Conservation (phyloP, 495 filamentous ascomycete genomes). For the Bryoglossum gracile region DNA sequence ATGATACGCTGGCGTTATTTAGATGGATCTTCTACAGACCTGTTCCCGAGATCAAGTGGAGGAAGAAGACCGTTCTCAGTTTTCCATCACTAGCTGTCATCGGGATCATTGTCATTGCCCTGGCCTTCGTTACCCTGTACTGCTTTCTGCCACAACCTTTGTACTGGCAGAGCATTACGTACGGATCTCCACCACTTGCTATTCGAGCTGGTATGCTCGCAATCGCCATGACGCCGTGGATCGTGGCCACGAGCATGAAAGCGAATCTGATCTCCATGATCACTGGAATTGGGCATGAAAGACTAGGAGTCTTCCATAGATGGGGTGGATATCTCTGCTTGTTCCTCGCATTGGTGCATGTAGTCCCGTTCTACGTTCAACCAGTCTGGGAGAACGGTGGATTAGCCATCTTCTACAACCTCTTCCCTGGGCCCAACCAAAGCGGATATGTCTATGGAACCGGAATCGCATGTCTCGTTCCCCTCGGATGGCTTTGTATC, state of each 20-base stretch:
- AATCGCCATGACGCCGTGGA: slow-evolving; percentile 91
- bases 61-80: slow-evolving; percentile 54
- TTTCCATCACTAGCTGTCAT: slow-evolving; percentile 72
- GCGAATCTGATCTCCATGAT: slow-evolving; percentile 78
- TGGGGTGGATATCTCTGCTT: slow-evolving; percentile 88
- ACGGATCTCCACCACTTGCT: slow-evolving; percentile 82
- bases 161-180: slow-evolving; percentile 74
- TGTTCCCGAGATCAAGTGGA: slow-evolving; percentile 57
- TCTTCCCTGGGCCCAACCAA: slow-evolving; percentile 53
- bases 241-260: slow-evolving; percentile 83
- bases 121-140: slow-evolving; percentile 71
- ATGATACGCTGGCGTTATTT: slow-evolving; percentile 67
- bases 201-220: slow-evolving; percentile 91
- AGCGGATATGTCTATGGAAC: slow-evolving; percentile 76
- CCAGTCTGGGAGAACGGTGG: slow-evolving; percentile 76
- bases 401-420: slow-evolving; percentile 52
- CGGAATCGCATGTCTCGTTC: slow-evolving; percentile 78
- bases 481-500: slow-evolving; percentile 71
- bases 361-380: slow-evolving; percentile 81
- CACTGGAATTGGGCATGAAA: slow-evolving; percentile 87
- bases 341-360: slow-evolving; percentile 75
- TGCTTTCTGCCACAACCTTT: slow-evolving; percentile 77
- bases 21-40: slow-evolving; percentile 83
- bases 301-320: slow-evolving; percentile 86
- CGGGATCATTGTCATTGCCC: slow-evolving; percentile 52